phyloP scores from a whole-genome alignment of 1,284 basidiomycete species.

The Caloboletus firmus region DNA sequence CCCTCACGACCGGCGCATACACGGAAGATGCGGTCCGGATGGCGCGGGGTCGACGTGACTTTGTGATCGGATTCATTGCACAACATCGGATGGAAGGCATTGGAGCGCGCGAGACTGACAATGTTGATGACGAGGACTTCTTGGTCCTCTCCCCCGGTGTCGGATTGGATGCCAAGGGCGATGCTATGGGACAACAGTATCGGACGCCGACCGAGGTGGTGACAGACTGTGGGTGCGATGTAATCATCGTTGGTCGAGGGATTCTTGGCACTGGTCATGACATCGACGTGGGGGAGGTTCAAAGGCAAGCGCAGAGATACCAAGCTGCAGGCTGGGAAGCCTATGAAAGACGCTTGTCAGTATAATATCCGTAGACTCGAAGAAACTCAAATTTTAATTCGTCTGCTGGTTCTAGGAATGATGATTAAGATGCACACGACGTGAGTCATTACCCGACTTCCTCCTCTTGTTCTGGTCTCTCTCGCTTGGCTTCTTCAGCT shows the following conservation, averaged over 20 bases:
- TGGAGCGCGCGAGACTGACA: conserved; percentile 39
- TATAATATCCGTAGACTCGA: conserved; percentile 1
- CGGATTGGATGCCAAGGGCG: conserved; percentile 80
- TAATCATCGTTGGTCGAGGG: conserved; percentile 97
- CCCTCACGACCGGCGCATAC: conserved; percentile 83
- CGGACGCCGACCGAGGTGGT: conserved; percentile 89
- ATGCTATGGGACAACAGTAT: conserved; percentile 96
- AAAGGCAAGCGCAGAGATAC: conserved; percentile 80
- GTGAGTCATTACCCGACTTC: conserved; percentile 28
- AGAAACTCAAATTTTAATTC: neutral
- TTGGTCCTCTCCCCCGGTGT: conserved; percentile 94
- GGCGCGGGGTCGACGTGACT: conserved; percentile 79
- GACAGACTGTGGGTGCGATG: conserved; percentile 84
- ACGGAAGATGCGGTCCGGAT: conserved; percentile 85
- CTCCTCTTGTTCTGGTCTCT: conserved; percentile 34
- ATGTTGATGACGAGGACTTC: conserved; percentile 68
- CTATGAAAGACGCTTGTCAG: conserved; percentile 49
- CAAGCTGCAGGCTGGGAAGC: conserved; percentile 89
- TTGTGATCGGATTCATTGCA: conserved; percentile 96
- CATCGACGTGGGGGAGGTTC: conserved; percentile 58
- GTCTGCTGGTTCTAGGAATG: neutral
- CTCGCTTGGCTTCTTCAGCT: conserved; percentile 49
- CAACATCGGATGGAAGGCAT: conserved; percentile 78
- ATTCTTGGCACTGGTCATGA: conserved; percentile 81
- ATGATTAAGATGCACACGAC: neutral